Evolutionary conservation across 768 basidiomycete species (phyloP).

Genomic region (Suillus subluteus): DNA sequence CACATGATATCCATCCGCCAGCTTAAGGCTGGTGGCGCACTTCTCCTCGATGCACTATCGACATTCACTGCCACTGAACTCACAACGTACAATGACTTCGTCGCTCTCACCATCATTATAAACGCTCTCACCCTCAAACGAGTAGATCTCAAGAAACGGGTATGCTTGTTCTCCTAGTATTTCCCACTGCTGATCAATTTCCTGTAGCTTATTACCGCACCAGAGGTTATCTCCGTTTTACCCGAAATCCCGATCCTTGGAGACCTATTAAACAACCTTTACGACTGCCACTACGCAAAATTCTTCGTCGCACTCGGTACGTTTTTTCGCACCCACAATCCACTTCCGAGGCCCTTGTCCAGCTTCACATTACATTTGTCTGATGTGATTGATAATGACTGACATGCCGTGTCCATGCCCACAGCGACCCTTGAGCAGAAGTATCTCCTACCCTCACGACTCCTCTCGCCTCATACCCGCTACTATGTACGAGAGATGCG

Average conservation of each 20-base stretch:
- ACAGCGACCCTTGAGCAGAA: constrained; percentile 87
- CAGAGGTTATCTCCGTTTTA: constrained; percentile 86
- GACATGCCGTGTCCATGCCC: constrained; percentile 7
- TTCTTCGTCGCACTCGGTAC: constrained; percentile 89
- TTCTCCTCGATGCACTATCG: constrained; percentile 88
- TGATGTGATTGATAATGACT: constrained; percentile 13
- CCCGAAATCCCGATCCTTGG: constrained; percentile 83
- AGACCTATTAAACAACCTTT: constrained; percentile 83
- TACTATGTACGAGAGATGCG: constrained; percentile 97
- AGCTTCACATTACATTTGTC: constrained; percentile 9
- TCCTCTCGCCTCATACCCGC: constrained; percentile 83
- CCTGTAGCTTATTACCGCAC: constrained; percentile 74
- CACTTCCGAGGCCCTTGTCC: constrained; percentile 8
- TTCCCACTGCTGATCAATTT: constrained; percentile 11
- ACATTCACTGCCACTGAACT: constrained; percentile 96
- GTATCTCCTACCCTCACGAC: constrained; percentile 83
- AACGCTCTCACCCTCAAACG: constrained; percentile 75
- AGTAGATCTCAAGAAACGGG: constrained; percentile 92
- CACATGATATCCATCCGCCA: constrained; percentile 88
- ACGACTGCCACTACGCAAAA: constrained; percentile 93
- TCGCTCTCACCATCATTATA: constrained; percentile 81
- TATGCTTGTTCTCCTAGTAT: constrained; percentile 28
- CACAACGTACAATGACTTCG: constrained; percentile 87
- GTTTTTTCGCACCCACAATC: constrained; percentile 19
- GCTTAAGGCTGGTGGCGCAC: constrained; percentile 82